A percentile compares a stretch with the other conserved stretches of the same genome.
These are phyloP conservation scores for Solanum hybrid DNA, from an alignment of 305 asterid genomes.

Conservation along the genomic window DNA sequence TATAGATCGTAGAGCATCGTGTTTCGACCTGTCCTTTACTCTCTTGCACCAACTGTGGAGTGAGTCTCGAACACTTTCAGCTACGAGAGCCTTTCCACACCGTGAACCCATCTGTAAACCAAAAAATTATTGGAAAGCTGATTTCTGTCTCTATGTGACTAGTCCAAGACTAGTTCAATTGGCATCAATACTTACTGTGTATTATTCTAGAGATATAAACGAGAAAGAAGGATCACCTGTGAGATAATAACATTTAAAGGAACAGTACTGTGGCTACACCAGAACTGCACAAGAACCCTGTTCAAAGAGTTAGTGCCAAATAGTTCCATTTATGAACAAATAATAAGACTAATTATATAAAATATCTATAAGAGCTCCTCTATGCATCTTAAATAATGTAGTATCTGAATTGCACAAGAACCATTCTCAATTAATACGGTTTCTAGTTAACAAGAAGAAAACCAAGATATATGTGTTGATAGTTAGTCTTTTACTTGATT, in stretches of 20 bases:
- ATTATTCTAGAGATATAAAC: not conserved
- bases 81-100: conserved; percentile 73
- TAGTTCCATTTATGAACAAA: not conserved
- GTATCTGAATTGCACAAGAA: not conserved
- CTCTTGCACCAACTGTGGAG: conserved; percentile 96
- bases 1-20: conserved; percentile 37
- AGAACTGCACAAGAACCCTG: conserved; percentile 81
- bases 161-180: not conserved
- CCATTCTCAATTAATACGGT: not conserved
- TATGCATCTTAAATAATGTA: not conserved
- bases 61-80: conserved; percentile 79
- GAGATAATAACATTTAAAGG: conserved; percentile 72
- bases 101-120: conserved; percentile 69
- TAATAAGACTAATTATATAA: not conserved
- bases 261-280: conserved; percentile 92
- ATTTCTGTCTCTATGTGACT: not conserved
- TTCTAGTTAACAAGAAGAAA: not conserved
- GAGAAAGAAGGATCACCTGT: conserved; percentile 33
- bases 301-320: conserved; percentile 2
- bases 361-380: not conserved
- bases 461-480: not conserved
- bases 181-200: not conserved
- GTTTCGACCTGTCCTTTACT: conserved; percentile 61
- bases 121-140: not conserved
- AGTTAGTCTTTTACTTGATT: not conserved